A percentile compares a stretch with the other conserved stretches of the same genome.
Conservation (phyloP, 495 filamentous ascomycete genomes). For the Aspergillus ellipticus region DNA sequence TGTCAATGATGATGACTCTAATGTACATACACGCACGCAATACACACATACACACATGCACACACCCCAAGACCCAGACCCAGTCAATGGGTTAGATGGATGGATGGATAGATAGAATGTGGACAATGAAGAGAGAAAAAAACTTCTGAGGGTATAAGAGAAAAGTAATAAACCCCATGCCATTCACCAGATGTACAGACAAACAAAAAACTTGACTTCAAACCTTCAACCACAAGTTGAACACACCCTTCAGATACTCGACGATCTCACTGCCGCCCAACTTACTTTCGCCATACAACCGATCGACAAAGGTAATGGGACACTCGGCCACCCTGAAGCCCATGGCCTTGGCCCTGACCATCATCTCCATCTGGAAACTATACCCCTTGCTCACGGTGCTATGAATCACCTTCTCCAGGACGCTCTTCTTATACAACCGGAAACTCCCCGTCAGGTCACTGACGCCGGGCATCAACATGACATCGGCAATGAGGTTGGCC, state of each 20-base stretch:
- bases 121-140: constrained; percentile 12
- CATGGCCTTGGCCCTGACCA: constrained; percentile 90
- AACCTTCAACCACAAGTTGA: constrained; percentile 86
- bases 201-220: constrained; percentile 32
- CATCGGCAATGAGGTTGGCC: constrained; percentile 94
- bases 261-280: constrained; percentile 93
- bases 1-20: too few species aligned
- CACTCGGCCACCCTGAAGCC: constrained; percentile 88
- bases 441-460: constrained; percentile 95
- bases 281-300: constrained; percentile 93
- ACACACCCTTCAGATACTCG: constrained; percentile 93
- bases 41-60: background rate
- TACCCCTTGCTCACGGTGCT: constrained; percentile 93
- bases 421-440: constrained; percentile 84
- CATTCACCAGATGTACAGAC: constrained; percentile 7
- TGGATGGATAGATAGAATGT: too few species aligned
- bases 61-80: background rate
- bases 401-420: constrained; percentile 80
- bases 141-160: constrained; percentile 15
- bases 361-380: constrained; percentile 98
- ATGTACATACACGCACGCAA: too few species aligned
- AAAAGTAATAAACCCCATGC: background rate
- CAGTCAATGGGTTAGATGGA: too few species aligned
- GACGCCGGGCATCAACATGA: constrained; percentile 89
- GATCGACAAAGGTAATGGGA: constrained; percentile 93